Evolutionary conservation across 176 grass and related monocot genomes (phyloP), one percentile per base, ranked within the genome.

Genomic region (Lolium perenne): DNA sequence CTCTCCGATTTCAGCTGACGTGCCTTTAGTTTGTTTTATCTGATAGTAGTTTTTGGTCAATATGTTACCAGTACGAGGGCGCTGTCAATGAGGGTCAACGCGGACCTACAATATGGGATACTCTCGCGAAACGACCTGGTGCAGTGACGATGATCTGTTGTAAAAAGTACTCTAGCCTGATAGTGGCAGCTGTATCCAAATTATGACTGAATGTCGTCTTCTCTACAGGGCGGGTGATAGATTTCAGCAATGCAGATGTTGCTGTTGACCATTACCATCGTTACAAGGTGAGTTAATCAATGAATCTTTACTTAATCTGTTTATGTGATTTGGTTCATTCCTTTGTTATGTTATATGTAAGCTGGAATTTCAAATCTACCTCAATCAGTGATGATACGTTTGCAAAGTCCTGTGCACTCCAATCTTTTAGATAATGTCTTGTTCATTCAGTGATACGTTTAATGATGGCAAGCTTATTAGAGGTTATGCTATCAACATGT

Each of bases 191-290:
- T 72, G 45, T 88, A 10, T 67, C 63, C 38, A 38, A 57, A 75
- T 80, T 78, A 74, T 84, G 10, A 81, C 38, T 45, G 46, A 46
- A 41, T 49, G 65, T 23, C 40, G 10, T 86, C 4, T 43, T 75
- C 74, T 85, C 50, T 80, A 69, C 87, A 98, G 96, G 96, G 20
- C 65, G 92, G 82, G 93, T 98, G 72, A 89, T 98, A 51, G 92
- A 98, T 89, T 95, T 98, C 86, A 98, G 96, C 81, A 95, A 95
- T 94, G 96, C 96, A 16, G 93, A 98, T 66, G 51, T 91, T 78
- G 93, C 96, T 11, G 96, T 98, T 38, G 96, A 98, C 92, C 96
- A 98, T 38, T 98, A 95, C 78, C 96, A 98, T 86, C 96, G 96
- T 51, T 95, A 98, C 84, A 88, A 94, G 91, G 96, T 92, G 32